These are phyloP conservation scores for Kodamaea leandrae DNA, from an alignment of 805 yeast genomes.

Conservation along the genomic window DNA sequence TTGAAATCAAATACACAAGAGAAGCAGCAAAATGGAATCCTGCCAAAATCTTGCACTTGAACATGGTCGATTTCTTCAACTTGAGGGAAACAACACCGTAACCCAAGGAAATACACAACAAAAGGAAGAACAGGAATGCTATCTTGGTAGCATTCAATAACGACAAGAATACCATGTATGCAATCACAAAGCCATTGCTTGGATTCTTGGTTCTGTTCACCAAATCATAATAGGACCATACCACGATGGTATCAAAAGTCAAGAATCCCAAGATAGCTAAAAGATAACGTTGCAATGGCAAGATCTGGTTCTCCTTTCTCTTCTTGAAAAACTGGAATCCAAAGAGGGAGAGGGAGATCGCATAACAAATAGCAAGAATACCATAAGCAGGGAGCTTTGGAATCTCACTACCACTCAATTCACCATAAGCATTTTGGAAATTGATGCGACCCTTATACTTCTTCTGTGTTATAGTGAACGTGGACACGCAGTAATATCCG, in stretches of 20 bases:
- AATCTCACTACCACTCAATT: slow-evolving; percentile 83
- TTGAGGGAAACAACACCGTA: slow-evolving; percentile 93
- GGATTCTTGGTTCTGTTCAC: slow-evolving; percentile 56
- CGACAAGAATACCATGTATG: slow-evolving; percentile 74
- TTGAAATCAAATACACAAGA: slow-evolving; percentile 32
- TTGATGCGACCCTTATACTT: slow-evolving; percentile 66
- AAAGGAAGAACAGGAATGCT: slow-evolving; percentile 79
- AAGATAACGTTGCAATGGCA: slow-evolving; percentile 88
- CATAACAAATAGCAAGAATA: slow-evolving; percentile 76
- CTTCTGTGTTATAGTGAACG: slow-evolving; percentile 46
- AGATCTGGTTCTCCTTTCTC: slow-evolving; percentile 67
- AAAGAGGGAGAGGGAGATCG: slow-evolving; percentile 76
- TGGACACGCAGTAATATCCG: slow-evolving; percentile 90
- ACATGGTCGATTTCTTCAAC: slow-evolving; percentile 71
- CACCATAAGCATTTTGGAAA: slow-evolving; percentile 91
- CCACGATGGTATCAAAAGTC: slow-evolving; percentile 77
- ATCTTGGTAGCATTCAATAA: slow-evolving; percentile 76
- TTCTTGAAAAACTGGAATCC: slow-evolving; percentile 82
- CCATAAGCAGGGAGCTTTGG: slow-evolving; percentile 92
- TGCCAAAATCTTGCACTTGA: slow-evolving; percentile 47
- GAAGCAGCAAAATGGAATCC: slow-evolving; percentile 37
- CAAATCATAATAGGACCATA: slow-evolving; percentile 89
- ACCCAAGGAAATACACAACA: slow-evolving; percentile 84
- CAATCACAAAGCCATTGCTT: slow-evolving; percentile 57
- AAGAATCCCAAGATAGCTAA: slow-evolving; percentile 81